phyloP scores from a whole-genome alignment of 1,139 yeast genomes.

The Geotrichum bryndzae region DNA sequence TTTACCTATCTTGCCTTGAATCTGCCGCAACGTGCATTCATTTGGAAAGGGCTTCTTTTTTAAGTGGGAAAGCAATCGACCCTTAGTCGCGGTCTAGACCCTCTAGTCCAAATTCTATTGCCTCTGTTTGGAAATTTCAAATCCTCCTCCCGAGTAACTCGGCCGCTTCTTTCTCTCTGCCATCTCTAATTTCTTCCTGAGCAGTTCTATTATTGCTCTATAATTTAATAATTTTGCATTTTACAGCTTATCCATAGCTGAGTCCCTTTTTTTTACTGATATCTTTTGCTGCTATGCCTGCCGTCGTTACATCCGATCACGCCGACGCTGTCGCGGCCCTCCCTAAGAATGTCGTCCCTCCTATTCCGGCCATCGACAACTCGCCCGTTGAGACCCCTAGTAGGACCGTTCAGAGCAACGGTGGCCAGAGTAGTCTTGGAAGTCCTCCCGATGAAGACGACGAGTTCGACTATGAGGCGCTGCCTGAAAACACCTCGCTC shows the following conservation, averaged over 20 bases:
- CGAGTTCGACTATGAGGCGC: constrained; percentile 70
- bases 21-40: background rate
- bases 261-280: background rate
- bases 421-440: background rate
- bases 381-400: background rate
- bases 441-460: constrained; percentile 23
- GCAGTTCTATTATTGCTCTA: background rate
- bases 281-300: background rate
- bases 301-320: background rate
- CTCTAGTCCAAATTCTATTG: background rate
- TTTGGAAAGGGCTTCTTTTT: background rate
- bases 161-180: background rate
- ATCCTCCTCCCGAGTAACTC: background rate
- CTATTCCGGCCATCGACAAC: background rate
- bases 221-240: background rate
- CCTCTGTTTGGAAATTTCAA: background rate
- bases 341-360: background rate
- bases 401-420: background rate
- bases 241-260: too few relatives aligned
- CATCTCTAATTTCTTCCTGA: background rate
- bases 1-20: background rate
- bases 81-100: background rate
- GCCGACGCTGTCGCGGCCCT: background rate
- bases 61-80: background rate
- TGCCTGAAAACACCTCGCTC: constrained; percentile 83